A percentile compares a stretch with the other conserved stretches of the same genome.
Conservation (phyloP, 2,329 filamentous ascomycete genomes). For the Leptodontidium sp. region DNA sequence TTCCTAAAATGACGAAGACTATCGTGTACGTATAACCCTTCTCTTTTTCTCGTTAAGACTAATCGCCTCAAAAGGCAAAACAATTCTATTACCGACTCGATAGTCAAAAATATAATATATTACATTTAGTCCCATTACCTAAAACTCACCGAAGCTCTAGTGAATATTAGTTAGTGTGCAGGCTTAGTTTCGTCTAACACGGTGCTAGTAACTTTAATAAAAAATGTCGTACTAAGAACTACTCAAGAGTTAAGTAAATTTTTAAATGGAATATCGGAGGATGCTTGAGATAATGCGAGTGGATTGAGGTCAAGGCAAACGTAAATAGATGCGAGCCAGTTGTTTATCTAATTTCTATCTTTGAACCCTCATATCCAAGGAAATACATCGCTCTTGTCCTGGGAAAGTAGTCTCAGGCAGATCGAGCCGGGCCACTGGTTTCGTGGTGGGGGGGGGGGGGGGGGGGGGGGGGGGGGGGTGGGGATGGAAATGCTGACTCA, state of each 20-base stretch:
- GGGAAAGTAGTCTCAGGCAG: no score
- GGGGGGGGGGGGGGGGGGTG: no score
- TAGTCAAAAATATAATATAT: neutral
- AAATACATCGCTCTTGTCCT: no score
- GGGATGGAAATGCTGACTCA: neutral
- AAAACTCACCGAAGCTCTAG: conserved; percentile 14
- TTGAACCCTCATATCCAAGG: no score
- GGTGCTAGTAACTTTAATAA: neutral
- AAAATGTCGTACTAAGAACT: conserved; percentile 17
- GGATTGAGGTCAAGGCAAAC: conserved; percentile 12
- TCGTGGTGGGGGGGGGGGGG: no score
- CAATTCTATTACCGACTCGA: no score
- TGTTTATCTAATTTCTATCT: conserved; percentile 15
- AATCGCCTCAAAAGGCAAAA: conserved; percentile 1
- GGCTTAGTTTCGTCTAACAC: conserved; percentile 4
- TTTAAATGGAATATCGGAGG: conserved; percentile 8
- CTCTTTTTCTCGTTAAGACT: conserved; percentile 4
- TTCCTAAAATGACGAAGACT: conserved; percentile 7
- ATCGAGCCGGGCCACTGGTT: no score
- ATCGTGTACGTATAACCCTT: conserved; percentile 11
- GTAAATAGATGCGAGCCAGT: conserved; percentile 7
- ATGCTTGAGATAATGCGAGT: conserved; percentile 12
- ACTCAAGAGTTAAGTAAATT: conserved; percentile 10
- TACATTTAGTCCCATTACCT: conserved; percentile 6
- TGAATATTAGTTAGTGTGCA: conserved; percentile 8